A percentile compares a stretch with the other conserved stretches of the same genome.
These are phyloP conservation scores for Ophiostoma montium DNA, from an alignment of 2,329 filamentous ascomycete genomes.

Conservation along the genomic window DNA sequence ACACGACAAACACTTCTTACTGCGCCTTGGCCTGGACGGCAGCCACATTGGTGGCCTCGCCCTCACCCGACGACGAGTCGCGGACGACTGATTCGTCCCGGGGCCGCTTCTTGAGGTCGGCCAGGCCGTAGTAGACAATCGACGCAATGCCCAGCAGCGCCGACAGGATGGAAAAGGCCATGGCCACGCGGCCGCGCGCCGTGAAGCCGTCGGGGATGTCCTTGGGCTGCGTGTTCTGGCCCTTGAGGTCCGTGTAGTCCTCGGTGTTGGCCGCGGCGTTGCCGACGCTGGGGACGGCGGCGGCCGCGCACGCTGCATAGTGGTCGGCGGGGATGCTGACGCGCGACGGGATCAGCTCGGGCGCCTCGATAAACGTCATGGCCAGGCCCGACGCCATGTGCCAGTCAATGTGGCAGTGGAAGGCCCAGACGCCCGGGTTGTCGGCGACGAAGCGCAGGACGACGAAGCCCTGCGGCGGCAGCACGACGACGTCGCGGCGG, in stretches of 20 bases:
- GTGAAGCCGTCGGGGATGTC: constrained; percentile 32
- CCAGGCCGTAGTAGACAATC: constrained; percentile 53
- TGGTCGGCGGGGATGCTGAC: constrained; percentile 47
- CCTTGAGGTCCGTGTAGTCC: constrained; percentile 16
- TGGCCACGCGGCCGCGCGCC: constrained; percentile 53
- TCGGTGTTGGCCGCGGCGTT: constrained; percentile 18
- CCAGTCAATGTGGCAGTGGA: constrained; percentile 76
- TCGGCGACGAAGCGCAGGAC: constrained; percentile 54
- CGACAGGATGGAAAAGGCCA: constrained; percentile 56
- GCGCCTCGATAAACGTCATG: constrained; percentile 50
- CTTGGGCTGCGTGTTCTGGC: constrained; percentile 13
- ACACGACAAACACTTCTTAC: no score
- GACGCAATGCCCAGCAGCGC: constrained; percentile 55
- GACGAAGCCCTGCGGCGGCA: constrained; percentile 52
- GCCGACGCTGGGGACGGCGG: constrained; percentile 14
- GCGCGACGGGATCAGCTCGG: constrained; percentile 44
- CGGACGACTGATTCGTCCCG: neutral
- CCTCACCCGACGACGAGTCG: constrained; percentile 6
- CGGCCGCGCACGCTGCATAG: constrained; percentile 37
- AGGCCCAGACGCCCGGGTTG: constrained; percentile 47
- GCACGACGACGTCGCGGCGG: constrained; percentile 52
- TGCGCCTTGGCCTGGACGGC: constrained; percentile 1
- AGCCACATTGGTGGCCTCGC: neutral
- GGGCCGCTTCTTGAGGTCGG: constrained; percentile 14
- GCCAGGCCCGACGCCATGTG: constrained; percentile 54